These are phyloP conservation scores for Mucor velutinosus DNA, from an alignment of 371 early-diverging fungal genomes.

Conservation along the genomic window DNA sequence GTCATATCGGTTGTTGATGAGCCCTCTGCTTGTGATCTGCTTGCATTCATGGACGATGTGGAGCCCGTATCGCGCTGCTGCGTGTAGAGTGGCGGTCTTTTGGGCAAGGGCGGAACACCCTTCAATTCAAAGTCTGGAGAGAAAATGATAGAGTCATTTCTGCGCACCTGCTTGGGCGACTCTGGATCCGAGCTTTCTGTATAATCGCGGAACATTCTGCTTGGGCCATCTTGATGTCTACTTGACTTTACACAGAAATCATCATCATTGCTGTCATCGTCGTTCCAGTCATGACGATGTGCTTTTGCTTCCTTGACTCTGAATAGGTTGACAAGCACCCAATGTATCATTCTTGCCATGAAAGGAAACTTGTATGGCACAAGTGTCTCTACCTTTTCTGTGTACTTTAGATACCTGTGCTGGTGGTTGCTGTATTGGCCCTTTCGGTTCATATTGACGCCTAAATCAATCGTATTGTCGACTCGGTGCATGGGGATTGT, in stretches of 20 bases:
- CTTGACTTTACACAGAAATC: background rate
- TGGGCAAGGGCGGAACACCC: background rate
- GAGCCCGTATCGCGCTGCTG: background rate
- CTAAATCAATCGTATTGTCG: background rate
- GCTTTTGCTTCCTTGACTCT: background rate
- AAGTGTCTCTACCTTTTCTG: conserved; percentile 4
- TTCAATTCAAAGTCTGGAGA: background rate
- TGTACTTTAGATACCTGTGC: background rate
- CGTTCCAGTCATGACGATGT: background rate
- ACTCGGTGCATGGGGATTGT: conserved; percentile 13
- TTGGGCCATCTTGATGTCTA: background rate
- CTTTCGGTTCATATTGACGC: background rate
- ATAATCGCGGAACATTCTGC: background rate
- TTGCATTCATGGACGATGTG: background rate
- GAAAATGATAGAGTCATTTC: background rate
- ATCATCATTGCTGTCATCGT: background rate
- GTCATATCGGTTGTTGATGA: background rate
- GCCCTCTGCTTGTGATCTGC: background rate
- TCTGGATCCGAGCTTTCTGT: background rate
- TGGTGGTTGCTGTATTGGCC: background rate
- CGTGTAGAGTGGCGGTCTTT: background rate
- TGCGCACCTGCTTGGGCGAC: background rate
- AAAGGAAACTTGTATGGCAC: conserved; percentile 19
- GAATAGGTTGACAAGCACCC: conserved; percentile 22
- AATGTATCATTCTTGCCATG: conserved; percentile 27